phyloP scores from a whole-genome alignment of 768 basidiomycete species.

The Pleurotus ostreatus region DNA sequence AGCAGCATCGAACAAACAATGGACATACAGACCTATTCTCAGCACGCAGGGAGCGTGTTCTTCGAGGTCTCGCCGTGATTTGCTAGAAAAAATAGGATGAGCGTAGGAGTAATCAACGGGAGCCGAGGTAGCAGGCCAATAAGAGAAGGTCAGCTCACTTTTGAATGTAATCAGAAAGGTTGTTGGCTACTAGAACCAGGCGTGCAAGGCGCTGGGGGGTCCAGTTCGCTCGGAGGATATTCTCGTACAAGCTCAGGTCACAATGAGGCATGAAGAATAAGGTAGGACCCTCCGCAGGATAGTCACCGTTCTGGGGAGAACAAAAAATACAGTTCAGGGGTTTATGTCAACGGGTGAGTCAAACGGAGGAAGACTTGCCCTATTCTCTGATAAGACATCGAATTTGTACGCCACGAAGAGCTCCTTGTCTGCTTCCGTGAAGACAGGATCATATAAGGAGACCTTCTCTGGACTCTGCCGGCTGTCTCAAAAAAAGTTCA shows the following conservation, averaged over 20 bases:
- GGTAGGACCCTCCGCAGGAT: constrained; percentile 41
- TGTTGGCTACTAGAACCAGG: constrained; percentile 62
- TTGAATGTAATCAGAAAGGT: constrained; percentile 61
- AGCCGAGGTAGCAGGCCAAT: not conserved
- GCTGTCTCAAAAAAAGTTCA: not conserved
- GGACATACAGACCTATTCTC: constrained; percentile 41
- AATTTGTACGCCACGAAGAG: constrained; percentile 44
- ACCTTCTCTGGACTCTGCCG: constrained; percentile 28
- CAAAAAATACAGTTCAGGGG: constrained; percentile 9
- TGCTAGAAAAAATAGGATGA: constrained; percentile 34
- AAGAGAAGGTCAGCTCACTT: constrained; percentile 37
- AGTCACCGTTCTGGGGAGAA: constrained; percentile 25
- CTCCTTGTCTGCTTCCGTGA: constrained; percentile 54
- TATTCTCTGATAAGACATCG: constrained; percentile 36
- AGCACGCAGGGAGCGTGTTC: constrained; percentile 48
- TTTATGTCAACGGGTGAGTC: constrained; percentile 7
- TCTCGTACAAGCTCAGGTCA: constrained; percentile 67
- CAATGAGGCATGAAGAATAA: constrained; percentile 81
- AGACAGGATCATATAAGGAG: constrained; percentile 70
- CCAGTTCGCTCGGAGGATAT: constrained; percentile 62
- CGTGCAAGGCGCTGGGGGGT: constrained; percentile 36
- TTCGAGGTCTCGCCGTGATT: constrained; percentile 46
- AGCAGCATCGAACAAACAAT: not conserved
- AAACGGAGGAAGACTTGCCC: constrained; percentile 36
- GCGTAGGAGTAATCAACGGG: not conserved